Conservation (phyloP, 169 alveolate species). For the Cryptosporidium ryanae region DNA sequence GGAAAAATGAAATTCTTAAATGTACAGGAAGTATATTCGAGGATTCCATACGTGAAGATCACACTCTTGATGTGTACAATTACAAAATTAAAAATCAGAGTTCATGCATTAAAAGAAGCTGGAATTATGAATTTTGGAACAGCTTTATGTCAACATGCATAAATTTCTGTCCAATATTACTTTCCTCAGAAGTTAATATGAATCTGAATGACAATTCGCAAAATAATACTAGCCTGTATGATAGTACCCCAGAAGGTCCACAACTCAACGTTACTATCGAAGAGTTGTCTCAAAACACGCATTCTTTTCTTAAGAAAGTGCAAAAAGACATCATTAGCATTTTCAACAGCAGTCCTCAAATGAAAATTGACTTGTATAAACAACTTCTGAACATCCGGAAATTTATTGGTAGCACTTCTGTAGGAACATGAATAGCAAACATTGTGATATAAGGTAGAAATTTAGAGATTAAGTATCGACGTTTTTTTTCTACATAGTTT, state of each 20-base stretch:
- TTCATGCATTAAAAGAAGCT: constrained; percentile 57
- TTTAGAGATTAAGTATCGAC: no score
- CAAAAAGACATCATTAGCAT: constrained; percentile 24
- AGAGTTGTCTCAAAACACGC: constrained; percentile 26
- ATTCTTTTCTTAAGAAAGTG: constrained; percentile 1
- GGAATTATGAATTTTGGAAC: constrained; percentile 58
- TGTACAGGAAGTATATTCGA: neutral
- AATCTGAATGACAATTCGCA: neutral
- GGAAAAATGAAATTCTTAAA: constrained; percentile 28
- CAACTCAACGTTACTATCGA: constrained; percentile 30
- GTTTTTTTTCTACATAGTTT: no score
- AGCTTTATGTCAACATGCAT: constrained; percentile 27
- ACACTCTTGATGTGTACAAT: constrained; percentile 7
- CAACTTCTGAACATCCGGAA: constrained; percentile 27
- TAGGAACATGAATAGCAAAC: no score
- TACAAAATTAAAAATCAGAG: constrained; percentile 60
- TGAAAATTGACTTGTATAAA: constrained; percentile 13
- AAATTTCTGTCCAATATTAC: constrained; percentile 53
- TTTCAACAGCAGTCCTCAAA: constrained; percentile 13
- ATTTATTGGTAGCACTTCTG: no score
- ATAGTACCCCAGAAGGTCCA: neutral
- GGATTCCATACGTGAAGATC: no score
- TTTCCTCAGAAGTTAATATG: neutral
- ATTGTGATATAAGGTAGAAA: no score
- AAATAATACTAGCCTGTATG: neutral